A percentile compares a stretch with the other conserved stretches of the same genome.
These are phyloP conservation scores for Eucommia ulmoides DNA, from an alignment of 257 asterid species.

Conservation along the genomic window DNA sequence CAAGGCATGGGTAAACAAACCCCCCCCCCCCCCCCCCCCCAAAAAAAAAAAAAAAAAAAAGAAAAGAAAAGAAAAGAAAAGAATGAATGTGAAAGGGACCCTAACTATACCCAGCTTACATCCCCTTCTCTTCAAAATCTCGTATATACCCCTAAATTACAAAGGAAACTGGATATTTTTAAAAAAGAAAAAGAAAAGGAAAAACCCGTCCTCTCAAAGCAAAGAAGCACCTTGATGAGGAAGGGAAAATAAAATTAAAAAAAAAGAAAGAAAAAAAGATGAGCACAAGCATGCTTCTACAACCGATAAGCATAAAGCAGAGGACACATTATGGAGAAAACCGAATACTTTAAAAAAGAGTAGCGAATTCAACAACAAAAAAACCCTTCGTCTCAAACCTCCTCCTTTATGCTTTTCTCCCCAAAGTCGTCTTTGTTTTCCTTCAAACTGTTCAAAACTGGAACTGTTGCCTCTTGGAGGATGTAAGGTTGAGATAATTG, in stretches of 20 bases:
- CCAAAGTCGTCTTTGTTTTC: background rate
- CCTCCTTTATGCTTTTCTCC: background rate
- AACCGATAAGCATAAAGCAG: background rate
- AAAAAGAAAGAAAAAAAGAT: background rate
- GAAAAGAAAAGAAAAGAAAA: background rate
- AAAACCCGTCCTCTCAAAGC: background rate
- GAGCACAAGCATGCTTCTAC: background rate
- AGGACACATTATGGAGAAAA: background rate
- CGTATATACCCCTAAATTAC: conserved; percentile 2
- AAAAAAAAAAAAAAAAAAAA: too few species aligned
- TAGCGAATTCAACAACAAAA: background rate
- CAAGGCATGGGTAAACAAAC: too few species aligned
- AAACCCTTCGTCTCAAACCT: background rate
- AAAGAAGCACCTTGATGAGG: background rate
- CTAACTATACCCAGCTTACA: background rate
- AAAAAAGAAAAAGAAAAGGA: background rate
- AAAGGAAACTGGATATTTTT: too few species aligned
- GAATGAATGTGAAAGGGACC: background rate
- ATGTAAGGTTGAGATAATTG: background rate
- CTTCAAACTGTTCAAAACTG: background rate
- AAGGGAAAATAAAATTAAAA: background rate
- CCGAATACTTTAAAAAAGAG: background rate
- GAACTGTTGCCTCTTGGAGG: background rate
- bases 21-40: too few species aligned
- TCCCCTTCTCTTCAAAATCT: background rate